Evolutionary conservation across 306 rosid species (phyloP), one percentile per base, ranked within the genome.

Genomic region (Dalbergia cochinchinensis): DNA sequence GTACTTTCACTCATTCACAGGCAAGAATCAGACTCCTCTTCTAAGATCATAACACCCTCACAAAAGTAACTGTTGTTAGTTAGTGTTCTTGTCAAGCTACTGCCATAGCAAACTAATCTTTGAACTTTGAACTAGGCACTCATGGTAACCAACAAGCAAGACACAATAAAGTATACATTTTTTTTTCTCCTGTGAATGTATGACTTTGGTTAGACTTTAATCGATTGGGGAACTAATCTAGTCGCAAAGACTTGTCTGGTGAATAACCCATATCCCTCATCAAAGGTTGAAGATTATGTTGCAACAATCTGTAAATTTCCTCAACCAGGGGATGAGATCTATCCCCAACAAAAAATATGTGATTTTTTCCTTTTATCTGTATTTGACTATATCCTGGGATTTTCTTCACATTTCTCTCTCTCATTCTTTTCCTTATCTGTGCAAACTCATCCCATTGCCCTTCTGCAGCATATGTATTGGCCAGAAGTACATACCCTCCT

Each of bases 391-490:
- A 82, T 9, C 88, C 92, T 14, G 85, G 82, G 64, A 77, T 75
- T 80, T 84, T 86, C 80, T 84, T 82, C 84, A 84, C 87, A 65
- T 74, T 81, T 65, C 83, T 88, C 61, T 85, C 86, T 69, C 51
- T 85, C 91, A 85, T 83, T 73, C 57, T 86, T 78, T 69, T 82
- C 80, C 86, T 86, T n/a, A 88, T 80, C 42, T n/a, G 61, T 55
- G 90, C 90, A 82, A 84, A 86, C 59, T 84, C 84, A 63, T 79
- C 82, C 88, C 92, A 86, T 47, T 64, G 73, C 55, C 78, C 83
- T 70, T 74, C 83, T 20, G 84, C 84, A 58, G 87, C 87, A 82
- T 86, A 79, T 35, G 80, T 45, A 78, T 79, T 86, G 26, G 87
- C 88, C 76, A 86, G 73, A 22, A 88, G 81, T 39, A 73, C 74